These are phyloP conservation scores for Blastobotrys aristatus DNA, from an alignment of 1,139 yeast species.

Conservation along the genomic window DNA sequence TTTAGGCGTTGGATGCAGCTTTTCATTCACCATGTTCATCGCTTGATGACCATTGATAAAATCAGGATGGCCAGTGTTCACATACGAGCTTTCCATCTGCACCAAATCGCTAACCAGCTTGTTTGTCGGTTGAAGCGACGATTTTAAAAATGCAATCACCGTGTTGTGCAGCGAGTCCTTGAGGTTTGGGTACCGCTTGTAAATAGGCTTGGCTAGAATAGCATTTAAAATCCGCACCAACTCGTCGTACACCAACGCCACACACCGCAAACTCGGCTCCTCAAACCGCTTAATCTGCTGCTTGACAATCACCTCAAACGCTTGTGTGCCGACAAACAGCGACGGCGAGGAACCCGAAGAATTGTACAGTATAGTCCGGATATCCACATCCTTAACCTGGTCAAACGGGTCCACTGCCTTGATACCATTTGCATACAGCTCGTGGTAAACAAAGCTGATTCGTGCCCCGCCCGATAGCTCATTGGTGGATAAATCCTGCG, in stretches of 20 bases:
- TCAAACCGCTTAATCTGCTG: constrained; percentile 94
- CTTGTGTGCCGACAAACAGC: constrained; percentile 93
- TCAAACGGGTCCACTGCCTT: constrained; percentile 94
- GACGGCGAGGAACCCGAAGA: constrained; percentile 98
- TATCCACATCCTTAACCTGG: constrained; percentile 93
- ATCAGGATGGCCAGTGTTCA: constrained; percentile 97
- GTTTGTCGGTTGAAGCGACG: constrained; percentile 77
- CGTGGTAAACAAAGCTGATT: constrained; percentile 96
- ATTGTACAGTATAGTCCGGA: constrained; percentile 85
- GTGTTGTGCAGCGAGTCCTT: constrained; percentile 80
- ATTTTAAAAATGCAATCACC: constrained; percentile 76
- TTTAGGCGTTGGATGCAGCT: constrained; percentile 72
- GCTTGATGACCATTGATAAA: constrained; percentile 92
- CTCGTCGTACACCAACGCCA: constrained; percentile 88
- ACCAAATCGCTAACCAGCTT: constrained; percentile 80
- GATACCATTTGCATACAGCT: constrained; percentile 89
- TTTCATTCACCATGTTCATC: constrained; percentile 89
- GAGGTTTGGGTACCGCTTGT: constrained; percentile 82
- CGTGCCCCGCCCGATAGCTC: constrained; percentile 96
- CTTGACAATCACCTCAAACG: constrained; percentile 92
- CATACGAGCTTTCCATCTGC: constrained; percentile 82
- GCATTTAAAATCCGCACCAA: constrained; percentile 85
- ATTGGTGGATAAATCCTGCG: constrained; percentile 73
- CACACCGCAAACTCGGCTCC: constrained; percentile 88
- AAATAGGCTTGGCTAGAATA: constrained; percentile 74